These are phyloP conservation scores for Russula dissimulans DNA, from an alignment of 768 basidiomycete genomes.

Conservation along the genomic window DNA sequence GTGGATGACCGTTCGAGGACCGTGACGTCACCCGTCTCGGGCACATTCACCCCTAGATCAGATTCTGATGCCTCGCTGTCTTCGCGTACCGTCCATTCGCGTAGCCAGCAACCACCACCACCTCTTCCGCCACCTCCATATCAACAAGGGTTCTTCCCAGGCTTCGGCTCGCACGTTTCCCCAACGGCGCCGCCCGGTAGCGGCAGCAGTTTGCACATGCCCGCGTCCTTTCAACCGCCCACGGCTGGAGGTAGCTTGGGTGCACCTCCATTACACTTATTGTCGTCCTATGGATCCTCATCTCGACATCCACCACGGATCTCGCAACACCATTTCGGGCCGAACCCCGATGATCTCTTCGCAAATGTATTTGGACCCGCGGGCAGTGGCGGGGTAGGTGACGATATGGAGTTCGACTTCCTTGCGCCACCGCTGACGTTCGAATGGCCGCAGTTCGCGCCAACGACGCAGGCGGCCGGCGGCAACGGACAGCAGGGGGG, in stretches of 20 bases:
- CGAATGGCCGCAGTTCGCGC: constrained; percentile 21
- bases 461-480: constrained; percentile 9
- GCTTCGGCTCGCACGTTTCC: background rate
- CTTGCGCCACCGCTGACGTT: constrained; percentile 19
- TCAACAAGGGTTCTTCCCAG: constrained; percentile 2
- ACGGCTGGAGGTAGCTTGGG: background rate
- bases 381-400: constrained; percentile 16
- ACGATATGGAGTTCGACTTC: constrained; percentile 17
- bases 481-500: background rate
- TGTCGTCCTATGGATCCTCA: background rate
- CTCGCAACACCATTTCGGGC: constrained; percentile 2
- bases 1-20: constrained; percentile 1
- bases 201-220: background rate
- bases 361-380: constrained; percentile 20
- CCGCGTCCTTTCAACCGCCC: constrained; percentile 7
- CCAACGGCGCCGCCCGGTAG: background rate
- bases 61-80: background rate
- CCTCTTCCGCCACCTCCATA: background rate
- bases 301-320: constrained; percentile 17
- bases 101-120: background rate
- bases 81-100: background rate
- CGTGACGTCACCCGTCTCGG: background rate
- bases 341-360: constrained; percentile 16
- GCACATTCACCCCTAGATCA: constrained; percentile 1
- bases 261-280: background rate